A percentile compares a stretch with the other conserved stretches of the same genome.
These are phyloP conservation scores for Astragalus glycyphyllos DNA, from an alignment of 306 rosid genomes.

Conservation along the genomic window DNA sequence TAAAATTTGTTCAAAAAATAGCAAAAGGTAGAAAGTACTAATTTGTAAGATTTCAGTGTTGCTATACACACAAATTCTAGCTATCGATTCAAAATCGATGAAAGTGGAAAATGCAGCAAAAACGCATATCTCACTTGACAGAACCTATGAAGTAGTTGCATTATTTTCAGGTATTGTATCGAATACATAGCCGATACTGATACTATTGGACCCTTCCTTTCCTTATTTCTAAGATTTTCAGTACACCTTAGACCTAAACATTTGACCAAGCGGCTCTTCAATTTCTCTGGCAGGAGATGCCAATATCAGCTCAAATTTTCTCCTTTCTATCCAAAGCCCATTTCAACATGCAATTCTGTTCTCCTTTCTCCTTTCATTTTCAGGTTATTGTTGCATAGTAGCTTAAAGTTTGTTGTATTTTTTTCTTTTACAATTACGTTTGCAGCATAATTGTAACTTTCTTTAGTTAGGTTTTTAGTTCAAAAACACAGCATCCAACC, in stretches of 20 bases:
- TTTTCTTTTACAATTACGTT: constrained; percentile 13
- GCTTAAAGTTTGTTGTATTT: background rate
- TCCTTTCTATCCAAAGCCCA: background rate
- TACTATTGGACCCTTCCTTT: background rate
- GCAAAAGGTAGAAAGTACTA: background rate
- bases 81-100: background rate
- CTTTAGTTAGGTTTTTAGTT: constrained; percentile 9
- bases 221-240: background rate
- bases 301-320: no score
- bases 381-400: background rate
- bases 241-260: background rate
- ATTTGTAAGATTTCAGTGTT: constrained; percentile 7
- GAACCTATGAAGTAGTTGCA: background rate
- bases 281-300: background rate
- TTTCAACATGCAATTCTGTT: background rate
- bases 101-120: background rate
- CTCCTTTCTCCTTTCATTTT: constrained; percentile 12
- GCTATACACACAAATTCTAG: background rate
- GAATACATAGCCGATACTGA: background rate
- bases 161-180: background rate
- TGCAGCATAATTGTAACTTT: constrained; percentile 9
- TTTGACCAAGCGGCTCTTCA: background rate
- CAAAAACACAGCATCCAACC: background rate
- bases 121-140: background rate
- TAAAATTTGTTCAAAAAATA: background rate